Evolutionary conservation across 2,329 filamentous ascomycete species (phyloP).

Genomic region (Venturia asperata): DNA sequence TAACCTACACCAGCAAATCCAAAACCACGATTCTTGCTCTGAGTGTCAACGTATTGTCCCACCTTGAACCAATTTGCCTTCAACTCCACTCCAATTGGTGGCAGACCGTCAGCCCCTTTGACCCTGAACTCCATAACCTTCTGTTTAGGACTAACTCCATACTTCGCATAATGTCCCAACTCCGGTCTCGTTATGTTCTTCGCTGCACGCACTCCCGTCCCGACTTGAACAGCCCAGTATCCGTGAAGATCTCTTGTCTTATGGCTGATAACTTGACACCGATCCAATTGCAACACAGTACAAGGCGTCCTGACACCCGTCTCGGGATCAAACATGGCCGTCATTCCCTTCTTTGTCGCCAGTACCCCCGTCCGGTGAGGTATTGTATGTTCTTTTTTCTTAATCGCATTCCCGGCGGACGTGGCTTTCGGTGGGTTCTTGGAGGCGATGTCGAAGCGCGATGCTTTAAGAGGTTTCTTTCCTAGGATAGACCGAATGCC

Average conservation of each 20-base stretch:
- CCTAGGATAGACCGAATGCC: constrained; percentile 18
- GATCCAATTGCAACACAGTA: constrained; percentile 89
- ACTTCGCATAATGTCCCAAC: constrained; percentile 80
- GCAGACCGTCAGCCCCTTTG: constrained; percentile 61
- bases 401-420: constrained; percentile 38
- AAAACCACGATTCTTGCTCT: constrained; percentile 73
- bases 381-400: constrained; percentile 50
- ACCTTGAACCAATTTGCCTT: constrained; percentile 84
- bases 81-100: constrained; percentile 64
- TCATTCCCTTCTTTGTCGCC: constrained; percentile 93
- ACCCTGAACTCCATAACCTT: constrained; percentile 85
- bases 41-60: constrained; percentile 85
- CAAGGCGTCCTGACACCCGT: constrained; percentile 73
- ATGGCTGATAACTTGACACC: constrained; percentile 79
- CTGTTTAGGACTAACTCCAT: constrained; percentile 75
- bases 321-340: constrained; percentile 70
- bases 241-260: constrained; percentile 77
- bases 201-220: constrained; percentile 65
- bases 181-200: constrained; percentile 73
- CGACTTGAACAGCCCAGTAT: constrained; percentile 91
- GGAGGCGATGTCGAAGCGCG: constrained; percentile 17
- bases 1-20: constrained; percentile 71
- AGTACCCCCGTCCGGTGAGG: constrained; percentile 72
- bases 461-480: constrained; percentile 13
- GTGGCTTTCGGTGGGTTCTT: constrained; percentile 23